Conservation (phyloP, 495 filamentous ascomycete genomes). For the Podospora tetraspora region DNA sequence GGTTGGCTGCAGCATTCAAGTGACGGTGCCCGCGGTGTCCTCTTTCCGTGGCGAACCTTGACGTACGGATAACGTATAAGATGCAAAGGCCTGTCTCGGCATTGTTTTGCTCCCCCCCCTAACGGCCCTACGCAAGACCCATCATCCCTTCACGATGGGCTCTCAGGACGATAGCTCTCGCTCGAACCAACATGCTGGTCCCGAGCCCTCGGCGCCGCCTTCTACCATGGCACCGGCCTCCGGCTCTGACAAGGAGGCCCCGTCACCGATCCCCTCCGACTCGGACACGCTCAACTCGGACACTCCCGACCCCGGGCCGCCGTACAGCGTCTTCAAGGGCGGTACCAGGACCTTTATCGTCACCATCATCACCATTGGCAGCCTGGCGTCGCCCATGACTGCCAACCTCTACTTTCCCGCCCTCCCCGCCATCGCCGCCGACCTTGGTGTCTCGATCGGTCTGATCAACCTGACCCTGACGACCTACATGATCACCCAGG, state of each 20-base stretch:
- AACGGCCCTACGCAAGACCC: not conserved
- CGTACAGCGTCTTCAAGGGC: conserved; percentile 54
- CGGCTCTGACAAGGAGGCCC: not conserved
- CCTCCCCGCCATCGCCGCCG: conserved; percentile 50
- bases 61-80: not conserved
- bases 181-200: not conserved
- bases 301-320: conserved; percentile 32
- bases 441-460: conserved; percentile 52
- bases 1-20: not conserved
- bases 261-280: not conserved
- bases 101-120: not conserved
- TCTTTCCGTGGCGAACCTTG: not conserved
- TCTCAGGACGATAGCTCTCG: not conserved
- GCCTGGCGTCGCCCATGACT: conserved; percentile 68
- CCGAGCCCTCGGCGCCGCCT: not conserved
- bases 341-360: conserved; percentile 56
- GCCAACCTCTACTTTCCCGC: conserved; percentile 80
- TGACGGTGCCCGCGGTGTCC: not conserved
- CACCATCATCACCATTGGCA: conserved; percentile 58
- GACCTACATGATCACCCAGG: conserved; percentile 60
- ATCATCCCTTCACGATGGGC: not conserved
- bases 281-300: conserved; percentile 10
- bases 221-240: not conserved
- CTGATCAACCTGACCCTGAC: conserved; percentile 66
- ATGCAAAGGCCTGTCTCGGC: not conserved